Conservation (phyloP, 176 grass and related monocot species). For the Melocanna baccifera region DNA sequence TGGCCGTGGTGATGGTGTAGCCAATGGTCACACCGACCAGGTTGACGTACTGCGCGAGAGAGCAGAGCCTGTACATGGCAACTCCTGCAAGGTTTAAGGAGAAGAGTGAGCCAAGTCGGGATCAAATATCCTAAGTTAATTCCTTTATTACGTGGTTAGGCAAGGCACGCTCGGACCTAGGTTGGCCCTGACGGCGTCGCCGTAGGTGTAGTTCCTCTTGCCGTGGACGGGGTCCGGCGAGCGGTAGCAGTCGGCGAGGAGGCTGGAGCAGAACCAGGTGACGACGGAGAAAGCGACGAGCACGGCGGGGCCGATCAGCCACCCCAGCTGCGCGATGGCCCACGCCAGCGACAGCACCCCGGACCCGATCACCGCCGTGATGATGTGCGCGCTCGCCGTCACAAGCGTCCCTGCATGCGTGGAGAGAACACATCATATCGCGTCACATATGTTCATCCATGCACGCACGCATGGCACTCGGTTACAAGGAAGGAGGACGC, state of each 20-base stretch:
- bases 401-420: slow-evolving; percentile 55
- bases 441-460: neutral
- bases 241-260: slow-evolving; percentile 85
- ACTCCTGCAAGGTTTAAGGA: slow-evolving; percentile 36
- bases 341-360: slow-evolving; percentile 92
- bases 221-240: slow-evolving; percentile 63
- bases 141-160: neutral
- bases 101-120: neutral
- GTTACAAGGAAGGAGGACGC: neutral
- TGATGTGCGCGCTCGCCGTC: slow-evolving; percentile 92
- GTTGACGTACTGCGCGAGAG: slow-evolving; percentile 80
- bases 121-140: neutral
- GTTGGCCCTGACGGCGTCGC: slow-evolving; percentile 58
- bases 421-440: neutral
- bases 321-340: slow-evolving; percentile 86
- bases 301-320: slow-evolving; percentile 71
- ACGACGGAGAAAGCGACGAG: slow-evolving; percentile 73
- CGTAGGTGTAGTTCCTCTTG: slow-evolving; percentile 83
- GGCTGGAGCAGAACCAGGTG: slow-evolving; percentile 89
- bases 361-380: slow-evolving; percentile 92
- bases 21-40: slow-evolving; percentile 79
- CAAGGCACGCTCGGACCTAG: slow-evolving; percentile 38
- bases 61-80: slow-evolving; percentile 57
- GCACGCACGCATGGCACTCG: neutral
- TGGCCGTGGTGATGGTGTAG: slow-evolving; percentile 93